Conservation (phyloP, 148 eudicot species). For the Rhododendron vialii region DNA sequence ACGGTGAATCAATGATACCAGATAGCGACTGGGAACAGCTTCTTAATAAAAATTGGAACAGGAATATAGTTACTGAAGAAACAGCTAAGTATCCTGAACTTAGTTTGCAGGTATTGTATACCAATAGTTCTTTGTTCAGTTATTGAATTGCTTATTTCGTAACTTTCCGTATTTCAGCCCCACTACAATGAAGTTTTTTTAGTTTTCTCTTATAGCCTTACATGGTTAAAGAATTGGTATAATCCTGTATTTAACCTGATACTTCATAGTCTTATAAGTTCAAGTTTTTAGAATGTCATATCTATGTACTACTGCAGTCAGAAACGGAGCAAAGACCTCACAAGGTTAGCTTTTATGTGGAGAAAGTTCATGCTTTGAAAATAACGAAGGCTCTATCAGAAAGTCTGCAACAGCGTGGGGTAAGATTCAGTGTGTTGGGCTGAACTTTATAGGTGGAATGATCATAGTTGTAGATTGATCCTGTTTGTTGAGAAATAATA, state of each 20-base stretch:
- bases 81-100: neutral
- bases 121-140: neutral
- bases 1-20: neutral
- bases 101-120: neutral
- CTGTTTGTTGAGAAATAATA: neutral
- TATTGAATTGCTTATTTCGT: neutral
- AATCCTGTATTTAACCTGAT: neutral
- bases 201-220: neutral
- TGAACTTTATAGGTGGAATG: neutral
- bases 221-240: neutral
- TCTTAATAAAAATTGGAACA: neutral
- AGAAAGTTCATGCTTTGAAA: neutral
- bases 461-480: neutral
- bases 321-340: neutral
- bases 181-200: neutral
- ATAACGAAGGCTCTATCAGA: slow-evolving; percentile 1
- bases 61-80: slow-evolving; percentile 4
- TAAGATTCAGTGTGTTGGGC: slow-evolving; percentile 15
- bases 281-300: neutral
- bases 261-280: neutral
- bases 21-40: neutral
- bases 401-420: slow-evolving; percentile 32
- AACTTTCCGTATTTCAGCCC: neutral
- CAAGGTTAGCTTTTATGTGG: slow-evolving; percentile 3
- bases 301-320: neutral